A percentile compares a stretch with the other conserved stretches of the same genome.
These are phyloP conservation scores for Aureobasidium sp. DNA, from an alignment of 2,329 filamentous ascomycete species.

Conservation along the genomic window DNA sequence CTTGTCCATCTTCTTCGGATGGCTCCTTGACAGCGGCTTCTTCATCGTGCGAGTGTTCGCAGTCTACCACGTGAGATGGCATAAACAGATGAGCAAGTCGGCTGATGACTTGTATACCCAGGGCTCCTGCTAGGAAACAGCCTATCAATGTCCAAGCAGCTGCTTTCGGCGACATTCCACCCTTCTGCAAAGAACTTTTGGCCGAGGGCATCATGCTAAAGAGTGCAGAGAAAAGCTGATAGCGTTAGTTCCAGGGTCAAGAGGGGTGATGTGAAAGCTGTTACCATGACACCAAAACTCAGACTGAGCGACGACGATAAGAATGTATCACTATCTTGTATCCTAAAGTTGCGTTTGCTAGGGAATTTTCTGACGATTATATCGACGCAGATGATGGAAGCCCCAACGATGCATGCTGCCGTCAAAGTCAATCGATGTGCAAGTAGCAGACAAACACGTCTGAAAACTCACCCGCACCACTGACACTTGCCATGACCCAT, in stretches of 20 bases:
- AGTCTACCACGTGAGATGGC: conserved; percentile 72
- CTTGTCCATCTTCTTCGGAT: conserved; percentile 23
- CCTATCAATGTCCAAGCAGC: conserved; percentile 62
- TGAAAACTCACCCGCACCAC: conserved; percentile 57
- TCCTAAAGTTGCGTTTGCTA: conserved; percentile 67
- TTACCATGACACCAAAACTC: conserved; percentile 92
- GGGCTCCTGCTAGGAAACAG: conserved; percentile 62
- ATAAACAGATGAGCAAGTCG: conserved; percentile 63
- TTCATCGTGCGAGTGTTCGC: conserved; percentile 63
- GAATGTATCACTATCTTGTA: conserved; percentile 83
- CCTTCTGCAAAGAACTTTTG: conserved; percentile 63
- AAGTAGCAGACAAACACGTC: not conserved
- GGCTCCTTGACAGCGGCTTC: conserved; percentile 41
- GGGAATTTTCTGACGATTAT: conserved; percentile 63
- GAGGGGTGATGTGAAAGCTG: conserved; percentile 18
- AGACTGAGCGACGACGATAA: conserved; percentile 80
- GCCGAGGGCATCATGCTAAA: conserved; percentile 90
- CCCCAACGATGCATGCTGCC: conserved; percentile 55
- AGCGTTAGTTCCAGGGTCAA: conserved; percentile 6
- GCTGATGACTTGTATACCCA: conserved; percentile 67
- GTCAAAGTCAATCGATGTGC: conserved; percentile 6
- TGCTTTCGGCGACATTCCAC: conserved; percentile 54
- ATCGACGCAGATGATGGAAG: conserved; percentile 81
- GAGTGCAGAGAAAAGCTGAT: conserved; percentile 77
- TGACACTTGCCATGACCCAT: conserved; percentile 81